phyloP scores from a whole-genome alignment of 768 basidiomycete genomes.

The Punctularia strigosozonata region DNA sequence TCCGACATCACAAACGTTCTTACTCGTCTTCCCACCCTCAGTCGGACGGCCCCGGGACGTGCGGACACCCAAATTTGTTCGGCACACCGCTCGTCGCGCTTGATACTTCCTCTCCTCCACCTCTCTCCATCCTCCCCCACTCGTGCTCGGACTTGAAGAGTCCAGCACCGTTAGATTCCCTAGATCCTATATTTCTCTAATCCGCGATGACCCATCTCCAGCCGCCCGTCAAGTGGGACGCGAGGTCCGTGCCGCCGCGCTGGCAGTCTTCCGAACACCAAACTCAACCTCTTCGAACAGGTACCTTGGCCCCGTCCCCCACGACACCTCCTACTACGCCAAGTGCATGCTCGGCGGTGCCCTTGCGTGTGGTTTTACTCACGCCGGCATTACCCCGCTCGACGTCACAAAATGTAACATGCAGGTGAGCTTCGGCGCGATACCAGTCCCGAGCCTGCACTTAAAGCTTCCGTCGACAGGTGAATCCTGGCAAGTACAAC shows the following conservation, averaged over 20 bases:
- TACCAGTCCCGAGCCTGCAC: background rate
- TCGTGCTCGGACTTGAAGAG: too few relatives aligned
- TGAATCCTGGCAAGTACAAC: slow-evolving; percentile 65
- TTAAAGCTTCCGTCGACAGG: slow-evolving; percentile 27
- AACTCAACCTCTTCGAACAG: slow-evolving; percentile 20
- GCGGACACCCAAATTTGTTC: too few relatives aligned
- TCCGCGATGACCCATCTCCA: slow-evolving; percentile 35
- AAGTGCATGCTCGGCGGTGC: slow-evolving; percentile 85
- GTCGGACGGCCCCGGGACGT: too few relatives aligned
- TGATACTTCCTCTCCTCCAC: too few relatives aligned
- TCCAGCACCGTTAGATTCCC: slow-evolving; percentile 17
- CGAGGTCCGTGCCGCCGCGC: slow-evolving; percentile 33
- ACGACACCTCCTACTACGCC: slow-evolving; percentile 65
- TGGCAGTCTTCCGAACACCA: background rate
- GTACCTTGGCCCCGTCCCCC: slow-evolving; percentile 60
- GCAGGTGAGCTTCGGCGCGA: slow-evolving; percentile 41
- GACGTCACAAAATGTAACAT: slow-evolving; percentile 90
- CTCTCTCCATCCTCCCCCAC: too few relatives aligned
- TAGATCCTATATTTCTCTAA: too few relatives aligned
- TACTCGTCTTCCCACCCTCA: too few relatives aligned
- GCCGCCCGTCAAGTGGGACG: slow-evolving; percentile 58
- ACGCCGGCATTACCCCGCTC: slow-evolving; percentile 78
- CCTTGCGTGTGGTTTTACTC: slow-evolving; percentile 80
- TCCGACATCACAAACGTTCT: too few relatives aligned
- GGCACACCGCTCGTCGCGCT: too few relatives aligned